Evolutionary conservation across 1,284 basidiomycete species (phyloP).

Genomic region (Ustilago curta): DNA sequence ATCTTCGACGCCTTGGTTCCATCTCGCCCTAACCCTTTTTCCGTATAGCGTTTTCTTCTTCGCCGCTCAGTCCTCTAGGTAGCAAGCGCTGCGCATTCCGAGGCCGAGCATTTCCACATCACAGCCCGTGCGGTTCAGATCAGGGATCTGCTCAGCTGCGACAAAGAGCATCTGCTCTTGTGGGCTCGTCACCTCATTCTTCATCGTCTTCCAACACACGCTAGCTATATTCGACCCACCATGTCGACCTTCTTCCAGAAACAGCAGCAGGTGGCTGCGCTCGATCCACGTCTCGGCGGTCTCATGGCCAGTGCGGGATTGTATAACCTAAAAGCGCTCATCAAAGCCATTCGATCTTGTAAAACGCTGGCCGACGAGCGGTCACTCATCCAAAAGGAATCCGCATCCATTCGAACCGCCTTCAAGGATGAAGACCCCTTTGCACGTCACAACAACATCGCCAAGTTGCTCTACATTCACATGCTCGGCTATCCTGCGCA

Average conservation of each 20-base stretch:
- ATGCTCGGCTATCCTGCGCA: constrained; percentile 99
- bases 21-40: background rate
- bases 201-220: background rate
- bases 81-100: background rate
- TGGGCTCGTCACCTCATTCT: background rate
- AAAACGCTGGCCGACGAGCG: constrained; percentile 99
- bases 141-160: constrained; percentile 1
- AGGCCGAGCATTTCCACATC: background rate
- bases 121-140: constrained; percentile 1
- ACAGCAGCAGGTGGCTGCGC: constrained; percentile 69
- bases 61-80: background rate
- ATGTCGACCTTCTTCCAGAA: constrained; percentile 69
- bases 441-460: constrained; percentile 96
- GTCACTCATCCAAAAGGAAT: constrained; percentile 96
- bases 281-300: constrained; percentile 68
- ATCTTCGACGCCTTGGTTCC: background rate
- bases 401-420: constrained; percentile 94
- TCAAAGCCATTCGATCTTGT: constrained; percentile 71
- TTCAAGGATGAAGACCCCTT: constrained; percentile 87
- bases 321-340: constrained; percentile 70
- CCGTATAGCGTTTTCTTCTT: background rate
- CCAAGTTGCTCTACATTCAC: constrained; percentile 98
- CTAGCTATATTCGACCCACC: background rate
- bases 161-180: background rate
- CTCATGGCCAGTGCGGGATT: constrained; percentile 67